Percentiles rank a stretch among this genome's conserved stretches.
These are phyloP conservation scores for Penicillium lagena DNA, from an alignment of 495 filamentous ascomycete species.

Conservation along the genomic window DNA sequence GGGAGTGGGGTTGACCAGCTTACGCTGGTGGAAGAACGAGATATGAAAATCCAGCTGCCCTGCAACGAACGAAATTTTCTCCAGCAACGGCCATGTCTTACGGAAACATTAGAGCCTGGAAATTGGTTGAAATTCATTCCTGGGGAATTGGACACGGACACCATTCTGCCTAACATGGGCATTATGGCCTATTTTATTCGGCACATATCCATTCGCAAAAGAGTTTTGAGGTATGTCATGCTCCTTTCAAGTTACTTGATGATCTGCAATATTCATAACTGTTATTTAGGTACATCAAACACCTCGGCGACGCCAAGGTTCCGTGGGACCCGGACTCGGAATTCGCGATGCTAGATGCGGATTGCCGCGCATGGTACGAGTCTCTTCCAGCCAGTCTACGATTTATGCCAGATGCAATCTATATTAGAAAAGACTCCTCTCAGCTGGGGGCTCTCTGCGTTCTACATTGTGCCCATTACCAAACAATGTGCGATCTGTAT, in stretches of 20 bases:
- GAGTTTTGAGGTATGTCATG: constrained; percentile 13
- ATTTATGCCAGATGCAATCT: constrained; percentile 22
- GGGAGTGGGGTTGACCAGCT: constrained; percentile 29
- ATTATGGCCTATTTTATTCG: constrained; percentile 27
- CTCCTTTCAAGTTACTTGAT: too few relatives aligned
- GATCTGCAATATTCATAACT: too few relatives aligned
- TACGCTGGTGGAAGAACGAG: constrained; percentile 22
- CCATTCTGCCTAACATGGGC: constrained; percentile 19
- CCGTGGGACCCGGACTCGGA: constrained; percentile 24
- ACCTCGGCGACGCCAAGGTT: constrained; percentile 21
- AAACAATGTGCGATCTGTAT: constrained; percentile 27
- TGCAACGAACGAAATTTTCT: constrained; percentile 25
- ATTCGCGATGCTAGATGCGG: constrained; percentile 18
- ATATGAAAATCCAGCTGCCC: constrained; percentile 32
- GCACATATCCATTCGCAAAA: constrained; percentile 23
- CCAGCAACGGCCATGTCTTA: constrained; percentile 21
- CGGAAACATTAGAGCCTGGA: constrained; percentile 18
- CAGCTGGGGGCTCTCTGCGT: constrained; percentile 25
- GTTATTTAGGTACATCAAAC: constrained; percentile 21
- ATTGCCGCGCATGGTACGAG: constrained; percentile 22
- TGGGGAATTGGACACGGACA: constrained; percentile 5
- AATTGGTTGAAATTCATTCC: constrained; percentile 18
- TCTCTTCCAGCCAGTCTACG: constrained; percentile 21
- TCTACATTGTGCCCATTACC: constrained; percentile 22
- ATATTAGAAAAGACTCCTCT: constrained; percentile 23